Base-by-base conservation (phyloP, 352 stramenopile genomes). In the Phytophthora litchii region DNA sequence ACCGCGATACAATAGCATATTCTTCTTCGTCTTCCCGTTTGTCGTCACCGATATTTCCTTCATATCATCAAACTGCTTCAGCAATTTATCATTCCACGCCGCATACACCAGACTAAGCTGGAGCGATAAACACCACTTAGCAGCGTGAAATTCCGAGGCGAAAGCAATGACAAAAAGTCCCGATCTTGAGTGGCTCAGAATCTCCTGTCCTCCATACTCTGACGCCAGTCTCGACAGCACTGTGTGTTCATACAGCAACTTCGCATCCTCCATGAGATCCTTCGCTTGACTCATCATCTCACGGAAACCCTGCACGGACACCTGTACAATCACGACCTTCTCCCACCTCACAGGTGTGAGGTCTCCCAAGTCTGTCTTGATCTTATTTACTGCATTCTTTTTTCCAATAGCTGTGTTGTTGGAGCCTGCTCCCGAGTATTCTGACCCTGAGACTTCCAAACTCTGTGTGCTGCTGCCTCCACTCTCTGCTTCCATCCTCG, bases 201-300 rank as follows among this genome's bases (percentile, higher is more conserved):
- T 81, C 61, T 95, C 86, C 50, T 93, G 76, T 7, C 86, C 86
- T 20, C 80, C 81, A 56, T 95, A 95, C 54, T 95, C 86, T 7
- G 82, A 91, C 47, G 82, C 74, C 12, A 95, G 61, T n/a, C 86
- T 72, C 43, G 84, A 94, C 5, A 92, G 69, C 46, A 95, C 86
- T 29, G 86, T 95, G 67, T 95, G 86, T 47, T 94, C 86, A 46
- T 95, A 95, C 37, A 95, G 61, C 31, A 91, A 48, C 52, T 92
- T 93, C 12, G 86, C 86, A 37, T 95, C 86, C 51, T 95, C 86
- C 84, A 95, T 93, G 8, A 94, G 58, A 12, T 95, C 84, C 59
- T 92, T 91, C 1, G 82, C 80, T 27, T 92, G 62, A 11, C 47
- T 70, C 62, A 84, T 78, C 78, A 92, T 89, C 14, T 91, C 82